Base-by-base conservation (phyloP, 495 filamentous ascomycete species). In the Penicillium ucsense region DNA sequence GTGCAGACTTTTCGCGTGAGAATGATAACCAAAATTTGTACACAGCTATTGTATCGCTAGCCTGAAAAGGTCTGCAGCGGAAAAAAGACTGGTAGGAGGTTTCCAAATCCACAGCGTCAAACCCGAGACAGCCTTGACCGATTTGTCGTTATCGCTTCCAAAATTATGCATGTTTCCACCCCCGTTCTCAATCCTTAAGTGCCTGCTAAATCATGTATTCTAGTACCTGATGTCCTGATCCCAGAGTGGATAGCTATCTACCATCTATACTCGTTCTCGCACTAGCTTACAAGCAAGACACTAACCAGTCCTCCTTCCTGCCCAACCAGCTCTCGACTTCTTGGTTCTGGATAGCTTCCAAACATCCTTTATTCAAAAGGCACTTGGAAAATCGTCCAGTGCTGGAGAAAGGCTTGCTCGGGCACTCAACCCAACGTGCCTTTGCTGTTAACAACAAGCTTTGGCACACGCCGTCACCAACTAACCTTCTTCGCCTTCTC, bases 31-130 rank as follows among this genome's bases (percentile, higher is more conserved):
- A 35, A 45, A 45, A 35, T 34, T 45, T 36, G 29, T 45, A 45
- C 43, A 5, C 43, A 36, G 43, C 43, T 45, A 45, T 36, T 45
- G 43, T 45, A 45, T 45, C 43, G 33, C 32, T 34, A 45, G 43
- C 31, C 43, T 30, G 32, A 36, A 45, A 29, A 20, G 32, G 43
- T 36, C 33, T 28, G 35, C 11, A 43, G 31, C 31, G 42, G 35
- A 44, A 36, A 45, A 35, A 35, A 9, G 32, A 45, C 33, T 45
- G 20, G 36, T 34, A 34, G 32, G 33, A 45, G 30, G 20, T 45
- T 45, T 45, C 43, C 30, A 34, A 45, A 34, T 45, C 43, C 20
- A 31, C 40, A 31, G 40, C 28, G 28, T 43, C 40, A 43, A 43
- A 28, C 40, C 40, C 20, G 29, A 43, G 40, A 43, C 28, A 43